These are phyloP conservation scores for Persicaria maculosa DNA, from an alignment of 148 eudicot species.

Conservation along the genomic window DNA sequence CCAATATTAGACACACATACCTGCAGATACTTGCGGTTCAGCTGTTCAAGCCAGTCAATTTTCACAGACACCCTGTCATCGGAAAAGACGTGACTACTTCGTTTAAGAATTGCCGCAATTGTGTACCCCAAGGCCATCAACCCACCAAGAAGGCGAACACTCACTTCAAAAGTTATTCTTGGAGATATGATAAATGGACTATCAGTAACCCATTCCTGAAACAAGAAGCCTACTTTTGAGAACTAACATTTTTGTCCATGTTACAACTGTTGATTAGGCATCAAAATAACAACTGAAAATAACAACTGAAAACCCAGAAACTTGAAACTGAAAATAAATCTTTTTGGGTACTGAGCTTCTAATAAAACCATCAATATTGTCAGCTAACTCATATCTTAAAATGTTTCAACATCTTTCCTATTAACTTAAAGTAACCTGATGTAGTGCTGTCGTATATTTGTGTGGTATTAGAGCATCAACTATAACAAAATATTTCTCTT, in stretches of 20 bases:
- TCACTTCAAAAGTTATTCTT: slow-evolving; percentile 92
- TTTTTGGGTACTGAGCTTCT: neutral
- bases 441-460: neutral
- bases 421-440: neutral
- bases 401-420: neutral
- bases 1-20: slow-evolving; percentile 26
- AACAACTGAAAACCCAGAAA: neutral
- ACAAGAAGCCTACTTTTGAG: slow-evolving; percentile 11
- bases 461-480: neutral
- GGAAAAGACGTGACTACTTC: slow-evolving; percentile 80
- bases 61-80: slow-evolving; percentile 75
- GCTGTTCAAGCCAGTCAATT: slow-evolving; percentile 92
- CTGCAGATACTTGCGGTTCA: slow-evolving; percentile 84
- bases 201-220: slow-evolving; percentile 99
- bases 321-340: neutral
- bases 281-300: neutral
- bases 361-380: neutral
- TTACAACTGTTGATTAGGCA: neutral
- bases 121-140: slow-evolving; percentile 97
- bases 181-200: slow-evolving; percentile 95
- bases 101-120: slow-evolving; percentile 85
- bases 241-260: neutral
- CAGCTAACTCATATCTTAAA: neutral
- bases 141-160: slow-evolving; percentile 97
- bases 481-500: neutral